These are phyloP conservation scores for Neurospora sp. DNA, from an alignment of 495 filamentous ascomycete genomes.

Conservation along the genomic window DNA sequence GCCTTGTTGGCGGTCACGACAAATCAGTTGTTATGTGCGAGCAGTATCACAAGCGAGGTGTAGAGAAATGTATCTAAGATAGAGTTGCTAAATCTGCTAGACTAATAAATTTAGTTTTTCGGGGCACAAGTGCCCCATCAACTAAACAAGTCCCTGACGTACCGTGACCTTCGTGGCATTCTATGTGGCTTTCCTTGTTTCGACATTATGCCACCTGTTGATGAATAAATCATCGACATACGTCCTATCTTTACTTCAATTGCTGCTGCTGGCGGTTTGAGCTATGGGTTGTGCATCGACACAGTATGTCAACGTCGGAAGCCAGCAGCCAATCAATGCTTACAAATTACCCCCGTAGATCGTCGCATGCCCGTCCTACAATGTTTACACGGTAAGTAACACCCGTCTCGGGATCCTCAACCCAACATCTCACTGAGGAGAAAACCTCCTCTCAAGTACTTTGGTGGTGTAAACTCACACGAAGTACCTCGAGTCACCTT, in stretches of 20 bases:
- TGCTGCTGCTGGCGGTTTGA: background rate
- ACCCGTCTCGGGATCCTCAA: background rate
- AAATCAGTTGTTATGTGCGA: background rate
- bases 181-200: too few species aligned
- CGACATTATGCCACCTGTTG: too few species aligned
- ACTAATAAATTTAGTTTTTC: conserved; percentile 24
- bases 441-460: background rate
- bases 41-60: background rate
- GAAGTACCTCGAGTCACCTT: background rate
- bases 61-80: conserved; percentile 1
- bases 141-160: background rate
- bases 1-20: background rate
- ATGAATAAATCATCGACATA: too few species aligned
- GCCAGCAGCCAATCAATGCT: background rate
- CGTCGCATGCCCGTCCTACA: background rate
- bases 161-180: too few species aligned
- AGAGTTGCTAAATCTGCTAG: conserved; percentile 6
- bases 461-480: background rate
- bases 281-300: background rate
- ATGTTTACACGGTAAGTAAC: background rate
- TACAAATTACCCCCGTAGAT: background rate
- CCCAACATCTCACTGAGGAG: background rate
- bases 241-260: background rate
- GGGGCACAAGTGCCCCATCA: conserved; percentile 28
- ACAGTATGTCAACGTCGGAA: background rate